Evolutionary conservation across 495 filamentous ascomycete genomes (phyloP), one percentile per base, ranked within the genome.

Genomic region (Daldinia vernicosa): DNA sequence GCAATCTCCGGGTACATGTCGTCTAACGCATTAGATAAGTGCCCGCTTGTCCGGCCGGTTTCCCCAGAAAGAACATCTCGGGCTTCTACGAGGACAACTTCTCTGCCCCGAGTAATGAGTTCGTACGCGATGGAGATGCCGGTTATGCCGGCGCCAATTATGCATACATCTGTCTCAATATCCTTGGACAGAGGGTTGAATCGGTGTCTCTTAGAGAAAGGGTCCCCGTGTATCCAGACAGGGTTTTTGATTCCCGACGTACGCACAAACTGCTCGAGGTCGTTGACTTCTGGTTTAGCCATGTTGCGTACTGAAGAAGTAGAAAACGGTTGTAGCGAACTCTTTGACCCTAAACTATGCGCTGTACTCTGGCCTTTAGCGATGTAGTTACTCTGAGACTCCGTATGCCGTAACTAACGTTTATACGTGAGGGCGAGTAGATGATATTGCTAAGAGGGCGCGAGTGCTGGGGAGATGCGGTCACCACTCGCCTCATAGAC

Each of bases 111-210:
- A n/a, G 27, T 71, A 57, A 88, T 78, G 0, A 86, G 81, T 70
- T 89, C 86, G 59, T 87, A 87, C 3, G 87, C 85, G 6, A 75
- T 78, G 2, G 80, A 81, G 28, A 89, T 81, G 8, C 87, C 87
- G 8, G 85, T 75, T 56, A 88, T 88, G 33, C 87, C 86, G 30
- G 84, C 80, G 14, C 87, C 87, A 63, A 89, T 76, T 55, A 89
- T 78, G 72, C 79, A 81, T 1, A 87, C 76, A 54, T 87, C 85
- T 0, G 80, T 81, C 9, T 77, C 60, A 24, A 79, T 62, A 69
- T 79, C 68, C 14, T 57, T 35, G 22, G 40, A 55, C n/a, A 88
- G 75, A 12, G 83, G 55, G 6, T 77, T 71, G 74, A 88, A 89
- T 11, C 62, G 52, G 1, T 84, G 86, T 12, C 80, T 72, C 6